These are phyloP conservation scores for Podospora pseudoanserina DNA, from an alignment of 495 filamentous ascomycete species.

Conservation along the genomic window DNA sequence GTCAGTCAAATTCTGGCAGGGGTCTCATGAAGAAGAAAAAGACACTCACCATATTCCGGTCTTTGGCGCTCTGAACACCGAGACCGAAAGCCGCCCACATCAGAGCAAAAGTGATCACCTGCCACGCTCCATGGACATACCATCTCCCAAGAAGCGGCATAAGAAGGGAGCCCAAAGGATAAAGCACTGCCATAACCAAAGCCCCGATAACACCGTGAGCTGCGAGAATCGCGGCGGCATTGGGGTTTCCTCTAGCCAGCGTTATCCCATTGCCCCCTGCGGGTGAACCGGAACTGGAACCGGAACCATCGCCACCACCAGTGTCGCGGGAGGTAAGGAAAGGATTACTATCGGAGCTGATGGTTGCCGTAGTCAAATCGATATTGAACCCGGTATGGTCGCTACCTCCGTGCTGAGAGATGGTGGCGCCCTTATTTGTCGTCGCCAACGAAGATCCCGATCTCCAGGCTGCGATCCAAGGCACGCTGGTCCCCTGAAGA, in stretches of 20 bases:
- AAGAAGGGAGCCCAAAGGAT: conserved; percentile 54
- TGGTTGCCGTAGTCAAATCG: conserved; percentile 53
- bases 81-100: conserved; percentile 60
- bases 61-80: conserved; percentile 51
- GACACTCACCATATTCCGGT: conserved; percentile 18
- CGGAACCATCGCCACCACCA: conserved; percentile 15
- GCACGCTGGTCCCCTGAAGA: conserved; percentile 43
- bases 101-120: conserved; percentile 53
- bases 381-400: conserved; percentile 49
- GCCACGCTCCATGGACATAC: conserved; percentile 55
- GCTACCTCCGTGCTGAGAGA: conserved; percentile 55
- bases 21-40: not conserved
- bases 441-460: conserved; percentile 56
- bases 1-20: not conserved
- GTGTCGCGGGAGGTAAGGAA: conserved; percentile 40
- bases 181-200: conserved; percentile 52
- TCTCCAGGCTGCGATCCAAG: conserved; percentile 67
- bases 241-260: not conserved
- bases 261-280: conserved; percentile 14
- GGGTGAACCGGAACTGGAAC: conserved; percentile 20
- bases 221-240: conserved; percentile 22
- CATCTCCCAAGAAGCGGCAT: conserved; percentile 52
- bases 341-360: conserved; percentile 58
- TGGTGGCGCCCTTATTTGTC: conserved; percentile 42
- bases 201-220: conserved; percentile 56